These are phyloP conservation scores for Eragrostis nindensis DNA, from an alignment of 176 grass and related monocot species.

Conservation along the genomic window DNA sequence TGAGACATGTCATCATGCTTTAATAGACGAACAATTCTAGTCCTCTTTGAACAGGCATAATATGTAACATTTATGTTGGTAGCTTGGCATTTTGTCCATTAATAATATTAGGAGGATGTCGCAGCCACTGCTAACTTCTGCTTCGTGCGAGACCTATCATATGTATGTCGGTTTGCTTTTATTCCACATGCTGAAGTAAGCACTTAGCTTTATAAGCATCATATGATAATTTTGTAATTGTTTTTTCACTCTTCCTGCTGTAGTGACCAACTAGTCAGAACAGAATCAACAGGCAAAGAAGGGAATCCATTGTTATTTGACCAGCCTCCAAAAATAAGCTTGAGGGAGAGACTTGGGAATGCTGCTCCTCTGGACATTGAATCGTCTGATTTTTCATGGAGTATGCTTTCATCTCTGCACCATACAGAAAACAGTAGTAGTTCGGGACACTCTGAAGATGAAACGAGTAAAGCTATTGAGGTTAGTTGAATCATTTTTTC, in stretches of 20 bases:
- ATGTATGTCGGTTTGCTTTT: not conserved
- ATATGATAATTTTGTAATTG: constrained; percentile 37
- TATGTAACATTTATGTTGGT: too few species aligned
- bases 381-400: constrained; percentile 82
- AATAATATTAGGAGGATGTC: too few species aligned
- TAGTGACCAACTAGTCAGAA: constrained; percentile 39
- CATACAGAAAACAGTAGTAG: constrained; percentile 82
- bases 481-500: constrained; percentile 48
- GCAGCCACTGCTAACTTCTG: too few species aligned
- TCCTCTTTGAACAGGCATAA: too few species aligned
- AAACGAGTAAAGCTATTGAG: constrained; percentile 84
- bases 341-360: constrained; percentile 91
- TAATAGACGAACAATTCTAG: too few species aligned
- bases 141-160: too few species aligned
- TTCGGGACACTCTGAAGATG: constrained; percentile 84
- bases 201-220: not conserved
- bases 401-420: constrained; percentile 76
- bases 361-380: constrained; percentile 68
- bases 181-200: constrained; percentile 9
- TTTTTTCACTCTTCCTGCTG: constrained; percentile 38
- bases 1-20: too few species aligned
- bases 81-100: too few species aligned
- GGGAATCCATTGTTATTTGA: constrained; percentile 20
- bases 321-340: constrained; percentile 68
- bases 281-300: constrained; percentile 36